A percentile compares a stretch with the other conserved stretches of the same genome.
phyloP scores from a whole-genome alignment of 768 basidiomycete genomes.

The Amylocystis lapponica region DNA sequence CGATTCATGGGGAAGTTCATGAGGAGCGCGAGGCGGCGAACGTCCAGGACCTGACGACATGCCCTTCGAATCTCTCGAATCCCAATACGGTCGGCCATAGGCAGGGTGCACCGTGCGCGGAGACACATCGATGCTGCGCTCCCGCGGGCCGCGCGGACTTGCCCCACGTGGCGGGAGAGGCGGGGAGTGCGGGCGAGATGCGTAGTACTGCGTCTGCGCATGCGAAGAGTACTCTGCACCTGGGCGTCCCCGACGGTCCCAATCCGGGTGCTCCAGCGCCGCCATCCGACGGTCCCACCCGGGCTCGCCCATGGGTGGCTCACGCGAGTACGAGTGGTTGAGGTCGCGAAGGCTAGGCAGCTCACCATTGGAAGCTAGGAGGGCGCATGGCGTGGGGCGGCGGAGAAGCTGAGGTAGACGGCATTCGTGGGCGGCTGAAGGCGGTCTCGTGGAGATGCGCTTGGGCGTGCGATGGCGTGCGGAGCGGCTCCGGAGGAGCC shows the following conservation, averaged over 20 bases:
- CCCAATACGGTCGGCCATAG: conserved; percentile 57
- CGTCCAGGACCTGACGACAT: conserved; percentile 9
- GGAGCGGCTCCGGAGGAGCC: conserved; percentile 34
- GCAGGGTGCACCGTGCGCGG: conserved; percentile 45
- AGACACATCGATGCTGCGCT: conserved; percentile 40
- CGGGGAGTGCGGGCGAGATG: conserved; percentile 30
- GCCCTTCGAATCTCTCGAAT: conserved; percentile 35
- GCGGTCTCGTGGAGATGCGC: conserved; percentile 52
- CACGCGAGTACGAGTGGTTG: conserved; percentile 52
- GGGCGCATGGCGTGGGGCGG: conserved; percentile 39
- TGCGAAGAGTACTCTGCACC: conserved; percentile 28
- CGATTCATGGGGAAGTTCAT: conserved; percentile 39
- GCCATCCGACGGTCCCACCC: conserved; percentile 53
- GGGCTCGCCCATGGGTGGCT: conserved; percentile 42
- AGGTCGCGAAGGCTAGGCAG: conserved; percentile 52
- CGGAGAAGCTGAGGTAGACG: conserved; percentile 59
- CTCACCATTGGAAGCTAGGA: too few species aligned
- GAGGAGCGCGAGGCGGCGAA: conserved; percentile 10
- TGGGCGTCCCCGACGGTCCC: conserved; percentile 32
- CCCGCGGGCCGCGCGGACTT: conserved; percentile 42
- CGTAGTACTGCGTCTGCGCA: conserved; percentile 26
- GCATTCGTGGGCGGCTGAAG: conserved; percentile 47
- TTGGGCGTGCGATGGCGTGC: conserved; percentile 42
- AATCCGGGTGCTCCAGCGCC: conserved; percentile 42
- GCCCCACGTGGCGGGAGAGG: conserved; percentile 29